Conservation (phyloP, 139 green algal genomes). For the Penium margaritaceum region DNA sequence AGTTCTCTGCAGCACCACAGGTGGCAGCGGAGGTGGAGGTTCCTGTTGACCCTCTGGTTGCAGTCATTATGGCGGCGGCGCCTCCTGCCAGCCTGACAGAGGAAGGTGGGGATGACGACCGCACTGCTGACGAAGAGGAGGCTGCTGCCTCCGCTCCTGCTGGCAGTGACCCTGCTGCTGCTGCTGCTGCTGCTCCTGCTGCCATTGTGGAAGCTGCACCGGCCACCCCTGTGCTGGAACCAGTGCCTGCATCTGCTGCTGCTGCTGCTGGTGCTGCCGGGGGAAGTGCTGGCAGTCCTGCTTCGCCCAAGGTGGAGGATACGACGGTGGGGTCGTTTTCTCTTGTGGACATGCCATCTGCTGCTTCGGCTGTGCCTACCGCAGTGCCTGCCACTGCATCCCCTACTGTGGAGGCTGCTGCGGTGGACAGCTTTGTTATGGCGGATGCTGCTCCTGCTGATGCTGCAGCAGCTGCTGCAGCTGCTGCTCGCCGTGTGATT, state of each 20-base stretch:
- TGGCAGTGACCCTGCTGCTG: neutral
- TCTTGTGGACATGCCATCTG: too few species aligned
- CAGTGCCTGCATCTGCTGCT: neutral
- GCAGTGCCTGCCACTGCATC: too few species aligned
- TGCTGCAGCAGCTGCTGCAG: neutral
- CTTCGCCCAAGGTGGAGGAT: slow-evolving; percentile 15
- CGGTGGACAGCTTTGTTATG: too few species aligned
- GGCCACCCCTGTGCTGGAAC: neutral
- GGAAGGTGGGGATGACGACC: neutral
- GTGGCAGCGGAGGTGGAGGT: neutral
- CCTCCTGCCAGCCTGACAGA: too few species aligned
- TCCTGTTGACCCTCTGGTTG: neutral
- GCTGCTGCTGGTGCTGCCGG: neutral
- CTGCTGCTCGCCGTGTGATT: too few species aligned
- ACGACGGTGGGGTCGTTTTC: slow-evolving; percentile 17
- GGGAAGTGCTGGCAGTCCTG: neutral
- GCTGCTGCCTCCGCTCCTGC: neutral
- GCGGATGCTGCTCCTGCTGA: slow-evolving; percentile 2
- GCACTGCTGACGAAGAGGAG: slow-evolving; percentile 1
- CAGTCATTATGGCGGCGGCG: neutral
- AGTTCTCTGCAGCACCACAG: neutral
- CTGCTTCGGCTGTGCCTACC: too few species aligned
- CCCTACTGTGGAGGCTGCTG: too few species aligned
- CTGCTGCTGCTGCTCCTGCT: slow-evolving; percentile 5
- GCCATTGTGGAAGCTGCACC: neutral